Conservation (phyloP, 2,329 filamentous ascomycete species). For the Cercospora beticola region DNA sequence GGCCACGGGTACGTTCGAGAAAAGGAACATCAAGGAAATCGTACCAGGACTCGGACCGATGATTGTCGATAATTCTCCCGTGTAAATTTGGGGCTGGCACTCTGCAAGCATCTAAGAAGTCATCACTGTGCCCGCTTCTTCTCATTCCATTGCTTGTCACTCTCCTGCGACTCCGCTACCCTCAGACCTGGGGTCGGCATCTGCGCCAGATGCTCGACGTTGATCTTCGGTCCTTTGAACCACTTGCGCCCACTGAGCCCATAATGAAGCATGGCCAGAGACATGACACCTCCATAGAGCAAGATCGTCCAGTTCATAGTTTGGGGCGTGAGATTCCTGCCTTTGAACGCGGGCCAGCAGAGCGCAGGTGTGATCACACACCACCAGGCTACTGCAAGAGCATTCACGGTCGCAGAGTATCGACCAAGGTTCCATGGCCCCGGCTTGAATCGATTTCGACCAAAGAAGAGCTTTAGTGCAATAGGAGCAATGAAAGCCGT, state of each 20-base stretch:
- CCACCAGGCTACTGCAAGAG: constrained; percentile 34
- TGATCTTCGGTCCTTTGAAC: constrained; percentile 40
- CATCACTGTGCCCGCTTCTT: too few relatives aligned
- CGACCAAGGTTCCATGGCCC: constrained; percentile 39
- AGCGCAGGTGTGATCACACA: constrained; percentile 35
- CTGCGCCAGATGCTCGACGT: constrained; percentile 28
- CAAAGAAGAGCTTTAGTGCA: constrained; percentile 35
- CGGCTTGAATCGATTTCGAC: constrained; percentile 29
- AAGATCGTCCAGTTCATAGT: constrained; percentile 36
- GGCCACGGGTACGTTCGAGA: too few relatives aligned
- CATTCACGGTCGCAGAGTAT: constrained; percentile 33
- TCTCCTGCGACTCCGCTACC: neutral
- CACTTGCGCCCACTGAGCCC: constrained; percentile 35
- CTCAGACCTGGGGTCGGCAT: neutral
- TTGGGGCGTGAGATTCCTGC: constrained; percentile 30
- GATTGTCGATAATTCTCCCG: too few relatives aligned
- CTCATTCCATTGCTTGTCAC: neutral
- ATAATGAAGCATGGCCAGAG: constrained; percentile 34
- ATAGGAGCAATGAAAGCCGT: constrained; percentile 34
- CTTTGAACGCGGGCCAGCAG: constrained; percentile 37
- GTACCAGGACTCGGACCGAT: too few relatives aligned
- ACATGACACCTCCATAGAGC: constrained; percentile 38
- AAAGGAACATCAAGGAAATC: too few relatives aligned
- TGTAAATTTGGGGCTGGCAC: too few relatives aligned
- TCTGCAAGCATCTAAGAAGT: too few relatives aligned